These are phyloP conservation scores for Acanthamoeba castellanii DNA, from an alignment of 208 protist species.

Conservation along the genomic window DNA sequence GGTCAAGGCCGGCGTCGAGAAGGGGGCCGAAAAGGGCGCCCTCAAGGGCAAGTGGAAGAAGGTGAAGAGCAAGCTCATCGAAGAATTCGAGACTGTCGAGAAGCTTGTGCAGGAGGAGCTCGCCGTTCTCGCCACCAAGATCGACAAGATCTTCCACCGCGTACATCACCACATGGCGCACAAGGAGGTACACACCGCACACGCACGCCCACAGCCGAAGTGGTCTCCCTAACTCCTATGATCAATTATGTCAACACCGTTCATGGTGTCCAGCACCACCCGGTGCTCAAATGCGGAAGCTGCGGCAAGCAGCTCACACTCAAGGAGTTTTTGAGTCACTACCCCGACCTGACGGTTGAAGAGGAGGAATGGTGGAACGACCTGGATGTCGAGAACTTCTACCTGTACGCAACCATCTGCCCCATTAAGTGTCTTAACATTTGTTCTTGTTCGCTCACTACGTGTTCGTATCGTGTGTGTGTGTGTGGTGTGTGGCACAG, in stretches of 20 bases:
- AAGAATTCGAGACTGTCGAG: not conserved
- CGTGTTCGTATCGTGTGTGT: not conserved
- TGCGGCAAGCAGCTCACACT: slow-evolving; percentile 24
- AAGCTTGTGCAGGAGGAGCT: not conserved
- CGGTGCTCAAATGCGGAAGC: slow-evolving; percentile 11
- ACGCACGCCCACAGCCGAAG: no score
- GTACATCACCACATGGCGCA: slow-evolving; percentile 8
- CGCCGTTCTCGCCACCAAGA: not conserved
- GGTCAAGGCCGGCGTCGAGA: not conserved
- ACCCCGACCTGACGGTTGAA: not conserved
- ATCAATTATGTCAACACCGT: not conserved
- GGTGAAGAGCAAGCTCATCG: not conserved
- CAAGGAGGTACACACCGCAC: not conserved
- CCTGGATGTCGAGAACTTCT: slow-evolving; percentile 37
- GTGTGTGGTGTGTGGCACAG: not conserved
- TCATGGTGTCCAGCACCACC: not conserved
- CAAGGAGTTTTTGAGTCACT: slow-evolving; percentile 18
- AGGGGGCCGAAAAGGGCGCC: not conserved
- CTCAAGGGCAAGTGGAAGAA: slow-evolving; percentile 30
- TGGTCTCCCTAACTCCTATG: not conserved
- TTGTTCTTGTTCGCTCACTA: not conserved
- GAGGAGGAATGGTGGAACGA: slow-evolving; percentile 32
- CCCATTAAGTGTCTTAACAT: no score
- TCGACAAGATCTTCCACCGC: slow-evolving; percentile 41
- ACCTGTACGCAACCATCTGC: not conserved